phyloP scores from a whole-genome alignment of 495 filamentous ascomycete species.

The Penicillium alfredii region DNA sequence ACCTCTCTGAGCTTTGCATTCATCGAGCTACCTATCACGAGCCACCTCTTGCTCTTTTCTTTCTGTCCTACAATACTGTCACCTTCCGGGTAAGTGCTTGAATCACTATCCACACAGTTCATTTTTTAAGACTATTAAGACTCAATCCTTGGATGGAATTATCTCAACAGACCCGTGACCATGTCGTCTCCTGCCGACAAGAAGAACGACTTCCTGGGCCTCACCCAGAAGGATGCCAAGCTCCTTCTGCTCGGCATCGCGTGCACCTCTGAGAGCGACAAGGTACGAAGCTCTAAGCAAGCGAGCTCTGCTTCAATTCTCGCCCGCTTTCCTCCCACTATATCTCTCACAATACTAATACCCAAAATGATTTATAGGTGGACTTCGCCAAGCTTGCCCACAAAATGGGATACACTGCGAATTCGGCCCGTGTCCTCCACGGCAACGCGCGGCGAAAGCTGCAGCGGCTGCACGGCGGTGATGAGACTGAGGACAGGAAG shows the following conservation, averaged over 20 bases:
- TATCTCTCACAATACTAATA: too few species aligned
- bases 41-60: too few species aligned
- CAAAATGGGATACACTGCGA: constrained; percentile 19
- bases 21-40: not conserved
- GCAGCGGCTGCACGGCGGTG: not conserved
- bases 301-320: too few species aligned
- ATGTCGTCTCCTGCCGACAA: not conserved
- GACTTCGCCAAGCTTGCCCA: constrained; percentile 26
- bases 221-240: not conserved
- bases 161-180: too few species aligned
- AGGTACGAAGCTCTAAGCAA: too few species aligned
- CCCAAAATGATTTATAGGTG: too few species aligned
- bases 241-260: not conserved
- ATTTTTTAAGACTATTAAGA: constrained; percentile 2
- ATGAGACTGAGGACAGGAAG: too few species aligned
- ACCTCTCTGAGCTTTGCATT: not conserved
- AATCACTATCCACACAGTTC: too few species aligned
- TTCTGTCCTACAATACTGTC: not conserved
- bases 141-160: too few species aligned
- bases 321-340: too few species aligned
- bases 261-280: not conserved
- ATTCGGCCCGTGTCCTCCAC: constrained; percentile 19
- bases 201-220: not conserved
- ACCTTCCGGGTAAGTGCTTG: too few species aligned
- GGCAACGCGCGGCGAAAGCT: constrained; percentile 19